Evolutionary conservation across 164 flowering plant genomes (phyloP), one percentile per base, ranked within the genome.

Genomic region (Umbellularia californica): DNA sequence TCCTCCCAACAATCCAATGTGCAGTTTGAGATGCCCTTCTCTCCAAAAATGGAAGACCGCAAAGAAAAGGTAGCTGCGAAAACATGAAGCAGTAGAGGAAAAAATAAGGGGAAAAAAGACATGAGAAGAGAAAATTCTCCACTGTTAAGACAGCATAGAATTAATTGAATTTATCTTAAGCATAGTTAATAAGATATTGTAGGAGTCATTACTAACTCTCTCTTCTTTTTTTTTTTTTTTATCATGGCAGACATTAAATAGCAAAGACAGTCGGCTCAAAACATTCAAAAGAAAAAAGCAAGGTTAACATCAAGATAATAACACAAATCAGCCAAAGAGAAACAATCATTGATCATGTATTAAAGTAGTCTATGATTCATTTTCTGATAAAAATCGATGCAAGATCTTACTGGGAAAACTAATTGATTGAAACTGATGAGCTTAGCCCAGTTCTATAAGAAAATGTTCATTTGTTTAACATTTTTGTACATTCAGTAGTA

Each of bases 11-110:
- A 76, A 92, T 70, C 90, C 86, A 89, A 70, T 90, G 96, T 64
- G 97, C 93, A 58, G 92, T 84, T 77, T 87, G 90, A 58, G 90
- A 81, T 69, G 93, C 98, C 70, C 84, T 78, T 80, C 78, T 89
- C 76, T 94, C 98, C 81, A 94, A 81, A 78, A 88, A 86, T 60
- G 90, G 87, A 80, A 91, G 86, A 67, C 98, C 97, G 79, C 90
- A 91, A 20, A 91, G 95, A 72, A 94, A 64, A 5, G 98, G 97
- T 5, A 94, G 87, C 97, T 94, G 86, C 19, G 50, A 14, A 55
- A 78, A 75, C 27, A 52, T 4, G 47, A 52, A 52, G n/a, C 2
- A 10, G 7, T 5, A 74, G 69, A 20, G 64, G 7, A 52, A 27
- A 41, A 27, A 7, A 20, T 64, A 12, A 17, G 28, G 22, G 6